Conservation (phyloP, 169 alveolate genomes). For the Pseudocohnilembus persalinus region DNA sequence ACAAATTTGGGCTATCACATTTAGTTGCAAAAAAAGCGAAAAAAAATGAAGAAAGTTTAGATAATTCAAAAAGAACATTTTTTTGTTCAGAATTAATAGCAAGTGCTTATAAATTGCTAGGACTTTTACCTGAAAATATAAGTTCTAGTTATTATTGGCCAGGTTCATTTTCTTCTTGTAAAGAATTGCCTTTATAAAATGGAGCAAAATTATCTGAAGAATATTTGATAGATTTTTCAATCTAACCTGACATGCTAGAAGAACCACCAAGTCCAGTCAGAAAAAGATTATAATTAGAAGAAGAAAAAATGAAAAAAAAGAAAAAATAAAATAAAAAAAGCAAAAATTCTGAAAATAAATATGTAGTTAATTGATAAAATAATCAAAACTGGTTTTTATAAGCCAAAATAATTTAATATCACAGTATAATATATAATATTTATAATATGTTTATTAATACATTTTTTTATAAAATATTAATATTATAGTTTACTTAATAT, state of each 20-base stretch:
- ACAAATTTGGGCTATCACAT: constrained; percentile 51
- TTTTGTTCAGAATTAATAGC: constrained; percentile 83
- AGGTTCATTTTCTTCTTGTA: constrained; percentile 13
- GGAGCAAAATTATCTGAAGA: not conserved
- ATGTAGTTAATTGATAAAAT: too few relatives aligned
- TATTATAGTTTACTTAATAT: too few relatives aligned
- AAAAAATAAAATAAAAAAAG: too few relatives aligned
- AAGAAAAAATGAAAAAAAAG: too few relatives aligned
- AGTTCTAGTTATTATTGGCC: constrained; percentile 81
- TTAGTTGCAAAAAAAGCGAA: constrained; percentile 38
- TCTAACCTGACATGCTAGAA: not conserved
- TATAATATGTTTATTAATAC: too few relatives aligned
- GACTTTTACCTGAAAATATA: constrained; percentile 63
- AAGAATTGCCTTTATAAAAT: not conserved
- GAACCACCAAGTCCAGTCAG: too few relatives aligned
- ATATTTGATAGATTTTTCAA: not conserved
- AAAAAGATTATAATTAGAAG: too few relatives aligned
- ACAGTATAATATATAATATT: too few relatives aligned
- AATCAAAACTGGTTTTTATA: too few relatives aligned
- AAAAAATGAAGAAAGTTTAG: constrained; percentile 34
- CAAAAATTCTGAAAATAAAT: too few relatives aligned
- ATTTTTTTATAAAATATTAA: too few relatives aligned
- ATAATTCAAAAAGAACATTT: constrained; percentile 45
- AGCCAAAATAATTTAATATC: too few relatives aligned
- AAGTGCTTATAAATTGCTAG: constrained; percentile 63